Evolutionary conservation across 345 rosid species (phyloP).

Genomic region (Camelina sativa): DNA sequence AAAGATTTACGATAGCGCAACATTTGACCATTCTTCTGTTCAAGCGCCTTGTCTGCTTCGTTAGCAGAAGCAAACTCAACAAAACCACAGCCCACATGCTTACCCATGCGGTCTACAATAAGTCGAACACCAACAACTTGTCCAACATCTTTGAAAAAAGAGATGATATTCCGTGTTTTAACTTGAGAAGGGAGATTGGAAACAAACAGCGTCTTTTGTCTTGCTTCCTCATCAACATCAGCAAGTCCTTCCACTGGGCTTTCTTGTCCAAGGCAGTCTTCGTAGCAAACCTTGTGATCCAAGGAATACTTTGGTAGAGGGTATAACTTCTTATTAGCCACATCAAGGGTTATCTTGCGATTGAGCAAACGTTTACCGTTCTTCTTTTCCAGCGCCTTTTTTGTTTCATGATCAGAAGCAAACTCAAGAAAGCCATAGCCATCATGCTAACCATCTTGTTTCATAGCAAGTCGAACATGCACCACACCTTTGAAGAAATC

Average conservation of each 20-base stretch:
- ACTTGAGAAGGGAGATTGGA: neutral
- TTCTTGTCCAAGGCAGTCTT: too few relatives aligned
- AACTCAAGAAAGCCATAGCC: too few relatives aligned
- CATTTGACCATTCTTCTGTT: neutral
- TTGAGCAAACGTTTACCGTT: too few relatives aligned
- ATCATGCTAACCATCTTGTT: too few relatives aligned
- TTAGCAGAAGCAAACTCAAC: neutral
- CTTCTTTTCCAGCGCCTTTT: too few relatives aligned
- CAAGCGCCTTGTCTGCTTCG: neutral
- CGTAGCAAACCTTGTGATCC: neutral
- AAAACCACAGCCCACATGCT: neutral
- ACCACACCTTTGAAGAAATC: too few relatives aligned
- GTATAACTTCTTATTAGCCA: too few relatives aligned
- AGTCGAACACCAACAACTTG: neutral
- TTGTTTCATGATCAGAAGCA: too few relatives aligned
- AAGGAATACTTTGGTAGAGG: neutral
- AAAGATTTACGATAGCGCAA: too few relatives aligned
- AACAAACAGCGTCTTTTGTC: neutral
- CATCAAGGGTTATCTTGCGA: too few relatives aligned
- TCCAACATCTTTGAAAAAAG: neutral
- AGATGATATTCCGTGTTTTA: neutral
- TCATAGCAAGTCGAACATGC: too few relatives aligned
- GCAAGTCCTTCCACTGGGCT: too few relatives aligned
- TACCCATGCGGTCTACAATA: neutral
- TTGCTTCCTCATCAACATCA: neutral